Percentiles rank a stretch among this genome's conserved stretches.
Conservation (phyloP, 345 rosid species). For the Aegle marmelos region DNA sequence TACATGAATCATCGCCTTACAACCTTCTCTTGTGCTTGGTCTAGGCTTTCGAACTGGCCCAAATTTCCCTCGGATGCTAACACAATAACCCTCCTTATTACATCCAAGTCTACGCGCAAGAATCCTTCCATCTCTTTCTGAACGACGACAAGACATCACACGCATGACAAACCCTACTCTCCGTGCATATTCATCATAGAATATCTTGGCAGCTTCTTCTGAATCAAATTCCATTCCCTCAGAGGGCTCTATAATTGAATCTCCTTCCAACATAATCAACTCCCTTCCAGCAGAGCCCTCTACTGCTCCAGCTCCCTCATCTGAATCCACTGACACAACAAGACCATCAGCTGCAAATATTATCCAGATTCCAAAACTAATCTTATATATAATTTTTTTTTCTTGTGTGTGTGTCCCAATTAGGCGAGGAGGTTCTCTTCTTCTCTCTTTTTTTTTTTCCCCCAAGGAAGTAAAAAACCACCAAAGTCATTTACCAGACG, state of each 20-base stretch:
- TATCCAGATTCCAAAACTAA: neutral
- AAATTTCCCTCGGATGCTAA: slow-evolving; percentile 70
- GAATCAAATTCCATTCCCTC: slow-evolving; percentile 90
- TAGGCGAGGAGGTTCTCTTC: neutral
- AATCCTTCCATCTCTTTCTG: slow-evolving; percentile 87
- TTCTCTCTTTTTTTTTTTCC: neutral
- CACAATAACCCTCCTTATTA: slow-evolving; percentile 88
- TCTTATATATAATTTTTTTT: neutral
- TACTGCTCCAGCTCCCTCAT: slow-evolving; percentile 33
- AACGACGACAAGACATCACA: slow-evolving; percentile 90
- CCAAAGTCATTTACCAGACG: neutral
- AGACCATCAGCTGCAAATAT: slow-evolving; percentile 1
- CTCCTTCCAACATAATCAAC: slow-evolving; percentile 27
- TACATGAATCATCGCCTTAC: slow-evolving; percentile 89
- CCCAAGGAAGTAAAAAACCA: neutral
- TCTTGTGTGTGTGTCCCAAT: neutral
- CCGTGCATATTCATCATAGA: slow-evolving; percentile 82
- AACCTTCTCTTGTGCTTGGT: slow-evolving; percentile 82
- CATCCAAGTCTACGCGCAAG: slow-evolving; percentile 90
- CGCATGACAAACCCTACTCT: slow-evolving; percentile 86
- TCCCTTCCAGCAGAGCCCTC: slow-evolving; percentile 42
- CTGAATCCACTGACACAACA: slow-evolving; percentile 51
- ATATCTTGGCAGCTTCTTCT: slow-evolving; percentile 82
- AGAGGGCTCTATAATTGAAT: slow-evolving; percentile 49
- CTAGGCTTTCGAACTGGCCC: slow-evolving; percentile 73